A percentile compares a stretch with the other conserved stretches of the same genome.
Evolutionary conservation across 139 green algal species (phyloP).

Genomic region (Yamagishiella unicocca): DNA sequence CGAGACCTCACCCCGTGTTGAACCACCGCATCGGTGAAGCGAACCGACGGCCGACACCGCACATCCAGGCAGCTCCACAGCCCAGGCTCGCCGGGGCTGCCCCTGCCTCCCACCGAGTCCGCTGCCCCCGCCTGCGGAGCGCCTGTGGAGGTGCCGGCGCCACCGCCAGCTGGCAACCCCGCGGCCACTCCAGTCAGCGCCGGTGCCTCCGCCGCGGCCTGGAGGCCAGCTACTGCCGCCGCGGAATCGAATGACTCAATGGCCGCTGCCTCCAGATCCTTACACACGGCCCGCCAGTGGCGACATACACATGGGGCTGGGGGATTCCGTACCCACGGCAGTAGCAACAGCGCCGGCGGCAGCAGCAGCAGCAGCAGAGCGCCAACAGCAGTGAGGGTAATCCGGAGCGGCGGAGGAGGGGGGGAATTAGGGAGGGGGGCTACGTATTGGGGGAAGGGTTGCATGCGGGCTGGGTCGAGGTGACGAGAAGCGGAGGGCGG

Average conservation of each 20-base stretch:
- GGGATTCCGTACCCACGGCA: too few relatives aligned
- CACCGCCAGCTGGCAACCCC: not conserved
- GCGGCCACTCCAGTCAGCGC: not conserved
- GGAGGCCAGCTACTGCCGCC: not conserved
- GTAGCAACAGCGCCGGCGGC: too few relatives aligned
- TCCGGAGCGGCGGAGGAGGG: too few relatives aligned
- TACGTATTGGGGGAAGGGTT: too few relatives aligned
- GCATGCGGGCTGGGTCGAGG: too few relatives aligned
- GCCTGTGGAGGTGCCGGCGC: not conserved
- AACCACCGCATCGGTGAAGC: slow-evolving; percentile 9
- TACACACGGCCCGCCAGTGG: slow-evolving; percentile 22
- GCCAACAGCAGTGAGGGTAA: too few relatives aligned
- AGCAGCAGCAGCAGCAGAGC: too few relatives aligned
- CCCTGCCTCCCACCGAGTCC: not conserved
- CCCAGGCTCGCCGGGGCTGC: not conserved
- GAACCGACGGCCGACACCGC: not conserved
- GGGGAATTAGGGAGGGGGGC: too few relatives aligned
- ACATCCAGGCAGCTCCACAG: slow-evolving; percentile 39
- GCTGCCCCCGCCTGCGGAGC: not conserved
- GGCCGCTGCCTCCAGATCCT: slow-evolving; percentile 4
- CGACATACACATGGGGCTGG: slow-evolving; percentile 6
- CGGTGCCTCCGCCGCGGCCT: not conserved
- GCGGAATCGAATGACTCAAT: not conserved
- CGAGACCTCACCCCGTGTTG: not conserved
- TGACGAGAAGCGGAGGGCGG: too few relatives aligned